A percentile compares a stretch with the other conserved stretches of the same genome.
phyloP scores from a whole-genome alignment of 139 green algal genomes.

The Klebsormidium nitens region DNA sequence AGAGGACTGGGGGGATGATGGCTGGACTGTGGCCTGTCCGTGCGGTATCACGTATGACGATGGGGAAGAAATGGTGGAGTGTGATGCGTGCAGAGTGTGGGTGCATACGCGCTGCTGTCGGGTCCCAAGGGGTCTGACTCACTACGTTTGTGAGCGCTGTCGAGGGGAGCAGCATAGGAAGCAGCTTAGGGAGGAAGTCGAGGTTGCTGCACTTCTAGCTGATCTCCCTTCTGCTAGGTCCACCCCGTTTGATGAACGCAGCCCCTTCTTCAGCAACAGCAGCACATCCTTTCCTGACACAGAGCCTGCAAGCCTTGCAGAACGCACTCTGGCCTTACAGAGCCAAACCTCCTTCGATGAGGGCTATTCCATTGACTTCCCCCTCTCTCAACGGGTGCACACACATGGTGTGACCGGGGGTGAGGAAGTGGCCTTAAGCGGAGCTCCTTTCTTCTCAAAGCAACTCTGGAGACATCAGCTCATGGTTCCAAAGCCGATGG shows the following conservation, averaged over 20 bases:
- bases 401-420: conserved; percentile 8
- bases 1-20: conserved; percentile 22
- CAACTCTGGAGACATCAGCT: conserved; percentile 14
- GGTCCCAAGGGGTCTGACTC: conserved; percentile 9
- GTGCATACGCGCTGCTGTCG: conserved; percentile 49
- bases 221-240: background rate
- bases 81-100: conserved; percentile 60
- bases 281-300: background rate
- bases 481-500: conserved; percentile 21
- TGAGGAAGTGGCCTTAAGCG: background rate
- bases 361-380: background rate
- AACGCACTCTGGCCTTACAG: background rate
- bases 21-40: conserved; percentile 50
- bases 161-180: conserved; percentile 9
- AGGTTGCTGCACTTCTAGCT: background rate
- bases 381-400: conserved; percentile 17
- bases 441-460: conserved; percentile 6
- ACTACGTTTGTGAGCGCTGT: conserved; percentile 24
- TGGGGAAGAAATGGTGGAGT: conserved; percentile 68
- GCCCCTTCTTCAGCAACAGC: background rate
- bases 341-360: too few relatives aligned
- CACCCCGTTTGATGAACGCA: background rate
- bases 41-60: conserved; percentile 61
- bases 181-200: background rate
- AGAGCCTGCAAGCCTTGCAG: background rate